Base-by-base conservation (phyloP, 768 basidiomycete genomes). In the Infundibulicybe gibba region DNA sequence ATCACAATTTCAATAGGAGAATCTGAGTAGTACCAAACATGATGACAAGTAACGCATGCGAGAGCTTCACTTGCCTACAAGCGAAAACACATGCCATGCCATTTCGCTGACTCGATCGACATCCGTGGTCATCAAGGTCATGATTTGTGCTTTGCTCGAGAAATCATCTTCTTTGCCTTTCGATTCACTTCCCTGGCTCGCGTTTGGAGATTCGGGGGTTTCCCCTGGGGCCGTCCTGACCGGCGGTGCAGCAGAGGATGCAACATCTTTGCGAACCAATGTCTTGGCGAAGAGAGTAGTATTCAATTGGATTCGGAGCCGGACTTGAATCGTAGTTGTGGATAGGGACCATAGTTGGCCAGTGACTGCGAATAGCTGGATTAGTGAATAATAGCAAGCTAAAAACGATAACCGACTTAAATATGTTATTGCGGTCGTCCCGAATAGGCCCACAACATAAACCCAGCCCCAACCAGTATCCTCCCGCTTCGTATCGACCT, bases 51-150 rank as follows among this genome's bases (percentile, higher is more conserved):
- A 16, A 21, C 17, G 20, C 13, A 30, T n/a, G 16, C 15, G 13
- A 16, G 15, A 52, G 52, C 33, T 15, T 15, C 13, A 58, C 77
- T 41, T 51, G 85, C 87, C 86, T 45, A 91, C 72, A 33, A 91
- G 75, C 1, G 85, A 70, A 59, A 87, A 90, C 44, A 86, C 54
- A 60, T 91, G 86, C 81, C 82, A 88, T 1, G 82, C 67, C 57
- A 94, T 90, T 43, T 94, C 90, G 61, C 85, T 83, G 51, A 94
- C 85, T 45, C 93, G 78, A 61, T 94, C 91, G 20, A 94, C 90
- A 54, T 97, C 93, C 5, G 91, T 93, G 5, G 93, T 94, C 89
- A 95, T 94, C 21, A 95, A 77, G 2, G 90, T 94, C 92, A 95
- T 94, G 56, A 97, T 83, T 67, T 95, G 80, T 5, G 80, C 79